Base-by-base conservation (phyloP, 2,329 filamentous ascomycete genomes). In the Ascochyta koolunga region DNA sequence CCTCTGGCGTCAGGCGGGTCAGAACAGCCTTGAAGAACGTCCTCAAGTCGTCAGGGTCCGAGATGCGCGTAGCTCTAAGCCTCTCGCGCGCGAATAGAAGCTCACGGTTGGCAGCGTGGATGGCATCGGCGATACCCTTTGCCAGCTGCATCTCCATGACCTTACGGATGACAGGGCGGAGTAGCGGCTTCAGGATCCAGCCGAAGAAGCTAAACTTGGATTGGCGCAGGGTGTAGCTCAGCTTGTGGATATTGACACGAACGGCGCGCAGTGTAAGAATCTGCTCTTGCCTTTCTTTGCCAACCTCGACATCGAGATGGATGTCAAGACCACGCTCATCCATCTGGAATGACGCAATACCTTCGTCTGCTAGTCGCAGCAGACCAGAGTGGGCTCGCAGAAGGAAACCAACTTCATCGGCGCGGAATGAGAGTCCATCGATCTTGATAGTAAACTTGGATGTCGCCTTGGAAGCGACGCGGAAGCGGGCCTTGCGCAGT, bases 351-450 rank as follows among this genome's bases (percentile, higher is more conserved):
- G 89, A 91, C 5, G 89, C 91, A 41, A 97, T 89, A 4, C 93
- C 93, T 71, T 92, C 84, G 66, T 96, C 92, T 2, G 86, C 84
- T 25, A 96, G 81, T 21, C 86, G 86, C 42, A 96, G 79, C 2
- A 96, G 72, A 2, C 90, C 87, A 13, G 86, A 86, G 71, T 95
- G 93, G 0, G 90, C 82, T 9, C 89, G 89, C 27, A 97, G 79
- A 86, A 93, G 96, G 78, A 93, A 98, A 21, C 93, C 93, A 27
- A 98, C 81, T 58, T 97, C 92, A 21, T 93, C 86, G 2, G 93
- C 93, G 35, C 89, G 87, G 48, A 95, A 82, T 0, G 91, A 96
- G 8, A 98, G 78, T 0, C 93, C 93, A 59, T 91, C 88, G 33
- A 96, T 78, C 59, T 89, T 90, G 67, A 96, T 82, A 1, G 89